Conservation (phyloP, 2,329 filamentous ascomycete species). For the Curvularia lunata region DNA sequence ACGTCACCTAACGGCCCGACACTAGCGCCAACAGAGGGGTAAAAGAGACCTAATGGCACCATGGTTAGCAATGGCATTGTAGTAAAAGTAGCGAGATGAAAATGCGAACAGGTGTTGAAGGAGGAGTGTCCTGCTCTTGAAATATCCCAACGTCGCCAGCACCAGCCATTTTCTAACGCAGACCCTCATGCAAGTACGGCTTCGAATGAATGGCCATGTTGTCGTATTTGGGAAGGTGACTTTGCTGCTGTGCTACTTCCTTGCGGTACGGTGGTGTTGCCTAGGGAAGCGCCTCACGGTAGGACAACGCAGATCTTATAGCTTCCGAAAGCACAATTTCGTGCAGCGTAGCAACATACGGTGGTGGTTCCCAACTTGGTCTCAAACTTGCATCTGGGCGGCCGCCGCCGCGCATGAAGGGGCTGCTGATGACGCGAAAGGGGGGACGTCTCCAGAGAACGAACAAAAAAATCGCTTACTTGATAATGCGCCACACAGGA, state of each 20-base stretch:
- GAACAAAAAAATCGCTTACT: slow-evolving; percentile 36
- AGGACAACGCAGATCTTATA: slow-evolving; percentile 21
- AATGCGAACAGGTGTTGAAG: slow-evolving; percentile 32
- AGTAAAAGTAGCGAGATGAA: slow-evolving; percentile 31
- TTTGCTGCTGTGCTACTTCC: slow-evolving; percentile 46
- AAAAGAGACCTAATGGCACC: slow-evolving; percentile 49
- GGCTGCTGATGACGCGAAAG: slow-evolving; percentile 16
- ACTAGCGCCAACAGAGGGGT: slow-evolving; percentile 45
- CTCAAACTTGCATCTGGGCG: slow-evolving; percentile 9
- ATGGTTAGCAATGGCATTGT: slow-evolving; percentile 45
- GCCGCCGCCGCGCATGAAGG: slow-evolving; percentile 18
- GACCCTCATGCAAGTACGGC: slow-evolving; percentile 39
- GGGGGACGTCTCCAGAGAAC: slow-evolving; percentile 4
- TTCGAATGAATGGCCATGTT: slow-evolving; percentile 36
- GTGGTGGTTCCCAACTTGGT: not conserved
- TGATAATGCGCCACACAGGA: slow-evolving; percentile 31
- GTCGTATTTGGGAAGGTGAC: slow-evolving; percentile 39
- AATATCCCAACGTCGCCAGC: slow-evolving; percentile 35
- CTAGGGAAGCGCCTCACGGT: slow-evolving; percentile 32
- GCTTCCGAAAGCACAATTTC: slow-evolving; percentile 19
- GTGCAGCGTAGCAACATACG: slow-evolving; percentile 1
- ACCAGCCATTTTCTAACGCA: slow-evolving; percentile 39
- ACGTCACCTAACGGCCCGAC: slow-evolving; percentile 43
- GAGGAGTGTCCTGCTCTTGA: slow-evolving; percentile 43
- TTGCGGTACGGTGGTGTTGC: slow-evolving; percentile 42